These are phyloP conservation scores for Cercospora sp. DNA, from an alignment of 2,329 filamentous ascomycete species.

Conservation along the genomic window DNA sequence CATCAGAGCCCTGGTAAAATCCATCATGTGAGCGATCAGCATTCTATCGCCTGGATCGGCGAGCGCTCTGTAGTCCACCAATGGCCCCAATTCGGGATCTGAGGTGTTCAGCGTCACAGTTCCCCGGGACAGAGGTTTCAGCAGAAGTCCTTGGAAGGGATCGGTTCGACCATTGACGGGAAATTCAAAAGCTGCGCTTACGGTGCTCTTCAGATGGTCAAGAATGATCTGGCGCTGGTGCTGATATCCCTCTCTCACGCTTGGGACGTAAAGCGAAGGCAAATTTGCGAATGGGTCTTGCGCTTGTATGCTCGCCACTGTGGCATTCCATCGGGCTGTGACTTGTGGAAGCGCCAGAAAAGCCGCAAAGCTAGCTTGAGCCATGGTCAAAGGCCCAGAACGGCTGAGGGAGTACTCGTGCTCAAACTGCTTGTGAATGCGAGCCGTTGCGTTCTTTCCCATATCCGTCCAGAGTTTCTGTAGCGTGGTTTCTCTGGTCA, in stretches of 20 bases:
- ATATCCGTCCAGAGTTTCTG: not conserved
- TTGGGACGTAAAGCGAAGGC: not conserved
- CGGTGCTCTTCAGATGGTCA: not conserved
- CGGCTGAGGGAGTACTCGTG: not conserved
- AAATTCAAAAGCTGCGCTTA: not conserved
- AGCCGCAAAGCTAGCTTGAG: not conserved
- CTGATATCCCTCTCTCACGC: not conserved
- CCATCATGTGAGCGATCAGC: not conserved
- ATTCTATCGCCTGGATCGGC: not conserved
- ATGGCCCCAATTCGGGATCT: conserved; percentile 37
- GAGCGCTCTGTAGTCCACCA: conserved; percentile 41
- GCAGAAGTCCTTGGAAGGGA: conserved; percentile 22
- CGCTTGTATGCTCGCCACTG: not conserved
- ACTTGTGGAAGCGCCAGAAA: not conserved
- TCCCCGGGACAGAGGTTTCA: conserved; percentile 43
- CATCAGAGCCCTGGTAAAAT: not conserved
- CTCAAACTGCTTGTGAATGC: not conserved
- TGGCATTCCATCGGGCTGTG: not conserved
- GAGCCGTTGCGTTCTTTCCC: not conserved
- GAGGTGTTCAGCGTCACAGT: conserved; percentile 42
- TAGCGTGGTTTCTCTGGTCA: not conserved
- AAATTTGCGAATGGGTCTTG: not conserved
- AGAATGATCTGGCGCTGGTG: not conserved
- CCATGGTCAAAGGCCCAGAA: not conserved
- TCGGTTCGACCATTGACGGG: not conserved